These are phyloP conservation scores for Pseudocercospora cruenta DNA, from an alignment of 2,329 filamentous ascomycete species.

Conservation along the genomic window DNA sequence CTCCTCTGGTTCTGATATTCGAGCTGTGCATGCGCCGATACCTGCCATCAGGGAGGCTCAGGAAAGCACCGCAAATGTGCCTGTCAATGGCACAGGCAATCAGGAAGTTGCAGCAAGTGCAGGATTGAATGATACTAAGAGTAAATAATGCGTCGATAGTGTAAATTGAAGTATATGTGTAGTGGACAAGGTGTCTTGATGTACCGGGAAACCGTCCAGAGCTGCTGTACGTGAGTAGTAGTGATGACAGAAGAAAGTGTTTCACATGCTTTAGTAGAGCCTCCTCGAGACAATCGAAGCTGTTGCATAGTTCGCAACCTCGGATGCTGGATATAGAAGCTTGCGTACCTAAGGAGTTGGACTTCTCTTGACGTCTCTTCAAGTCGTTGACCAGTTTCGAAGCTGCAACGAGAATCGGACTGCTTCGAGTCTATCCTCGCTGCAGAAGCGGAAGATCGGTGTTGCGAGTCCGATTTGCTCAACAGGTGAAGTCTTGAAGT, in stretches of 20 bases:
- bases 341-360: too few relatives aligned
- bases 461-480: too few relatives aligned
- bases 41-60: background rate
- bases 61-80: too few relatives aligned
- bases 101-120: background rate
- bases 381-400: too few relatives aligned
- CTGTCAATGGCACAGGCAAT: background rate
- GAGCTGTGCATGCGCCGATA: background rate
- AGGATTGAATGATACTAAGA: background rate
- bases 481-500: too few relatives aligned
- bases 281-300: too few relatives aligned
- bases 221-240: constrained; percentile 1
- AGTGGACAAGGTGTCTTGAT: constrained; percentile 2
- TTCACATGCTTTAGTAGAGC: background rate
- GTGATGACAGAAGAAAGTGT: background rate
- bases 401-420: too few relatives aligned
- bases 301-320: too few relatives aligned
- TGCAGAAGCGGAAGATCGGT: too few relatives aligned
- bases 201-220: background rate
- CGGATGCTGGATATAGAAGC: too few relatives aligned
- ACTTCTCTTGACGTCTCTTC: too few relatives aligned
- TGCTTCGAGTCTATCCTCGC: too few relatives aligned
- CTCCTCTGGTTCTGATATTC: background rate
- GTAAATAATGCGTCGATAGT: background rate
- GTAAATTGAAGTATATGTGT: constrained; percentile 13